Evolutionary conservation across 257 asterid genomes (phyloP), one percentile per base, ranked within the genome.

Genomic region (Osmanthus fragrans): DNA sequence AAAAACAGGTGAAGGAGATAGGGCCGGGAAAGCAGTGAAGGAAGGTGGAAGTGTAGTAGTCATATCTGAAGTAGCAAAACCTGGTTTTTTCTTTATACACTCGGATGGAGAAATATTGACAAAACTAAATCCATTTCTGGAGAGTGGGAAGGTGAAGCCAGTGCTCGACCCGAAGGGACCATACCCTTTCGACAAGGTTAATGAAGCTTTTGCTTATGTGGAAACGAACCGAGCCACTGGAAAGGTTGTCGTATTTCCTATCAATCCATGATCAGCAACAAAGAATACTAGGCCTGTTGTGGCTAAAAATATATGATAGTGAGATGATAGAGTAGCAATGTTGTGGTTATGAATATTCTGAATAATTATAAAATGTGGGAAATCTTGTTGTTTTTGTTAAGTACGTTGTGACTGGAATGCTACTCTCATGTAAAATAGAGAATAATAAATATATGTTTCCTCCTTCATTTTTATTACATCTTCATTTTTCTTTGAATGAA

Each of bases 41-140:
- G 97, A 90, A 89, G 98, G 97, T 0, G 98, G 97, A 9, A 92
- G 85, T 7, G 97, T 89, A 15, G 94, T 90, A 5, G 89, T 86
- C 51, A 80, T 94, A 70, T 86, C 97, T 0, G 97, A 97, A 3
- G 97, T 83, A 2, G 83, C 86, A 0, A 93, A 97, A 2, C 98
- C 98, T 0, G 97, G 92, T 92, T 94, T 94, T 84, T 83, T 92
- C 77, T 94, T 91, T 39, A 89, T 92, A 12, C 89, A 97, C 21
- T 91, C 97, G 4, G 90, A 82, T 2, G 96, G 91, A 19, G 94
- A 87, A 49, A 76, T 82, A 23, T 36, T 94, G 79, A 85, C 84
- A 85, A 90, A 91, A 82, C 88, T 92, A 8, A 91, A 87, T 70
- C 95, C 97, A 0, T 91, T 74, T 75, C 72, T 94, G n/a, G 98